Percentiles rank a stretch among this genome's conserved stretches.
phyloP scores from a whole-genome alignment of 2,329 filamentous ascomycete genomes.

The Eutypella sp. region DNA sequence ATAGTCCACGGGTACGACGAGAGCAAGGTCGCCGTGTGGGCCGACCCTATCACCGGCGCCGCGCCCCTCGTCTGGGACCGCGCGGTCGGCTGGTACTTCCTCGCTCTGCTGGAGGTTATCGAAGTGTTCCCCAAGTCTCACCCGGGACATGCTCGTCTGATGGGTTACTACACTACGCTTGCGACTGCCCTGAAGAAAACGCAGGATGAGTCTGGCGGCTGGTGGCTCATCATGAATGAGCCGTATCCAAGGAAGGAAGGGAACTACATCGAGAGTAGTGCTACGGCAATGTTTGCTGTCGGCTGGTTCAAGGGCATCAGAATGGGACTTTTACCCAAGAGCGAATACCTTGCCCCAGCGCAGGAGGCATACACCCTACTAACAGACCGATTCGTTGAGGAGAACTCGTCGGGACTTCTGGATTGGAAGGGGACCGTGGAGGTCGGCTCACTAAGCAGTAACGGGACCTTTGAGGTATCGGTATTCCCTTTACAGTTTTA shows the following conservation, averaged over 20 bases:
- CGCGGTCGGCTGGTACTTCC: conserved; percentile 44
- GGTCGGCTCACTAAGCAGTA: conserved; percentile 43
- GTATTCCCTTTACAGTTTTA: not conserved
- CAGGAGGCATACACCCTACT: conserved; percentile 40
- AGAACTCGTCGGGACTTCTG: conserved; percentile 40
- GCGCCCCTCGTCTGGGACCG: conserved; percentile 46
- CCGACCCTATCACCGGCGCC: conserved; percentile 35
- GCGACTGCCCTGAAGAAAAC: conserved; percentile 35
- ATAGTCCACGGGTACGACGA: conserved; percentile 49
- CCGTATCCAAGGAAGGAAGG: conserved; percentile 40
- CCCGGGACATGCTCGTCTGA: conserved; percentile 31
- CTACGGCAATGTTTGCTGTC: conserved; percentile 53
- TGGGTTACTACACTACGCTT: conserved; percentile 35
- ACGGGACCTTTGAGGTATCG: conserved; percentile 44
- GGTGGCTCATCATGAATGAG: conserved; percentile 54
- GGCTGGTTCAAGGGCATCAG: conserved; percentile 43
- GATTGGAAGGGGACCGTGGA: conserved; percentile 47
- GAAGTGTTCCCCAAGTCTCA: conserved; percentile 35
- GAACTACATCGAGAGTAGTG: conserved; percentile 58
- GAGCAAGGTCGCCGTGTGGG: conserved; percentile 42
- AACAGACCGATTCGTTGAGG: conserved; percentile 38
- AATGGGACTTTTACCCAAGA: conserved; percentile 28
- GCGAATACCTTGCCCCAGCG: conserved; percentile 31
- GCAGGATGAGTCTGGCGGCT: conserved; percentile 43
- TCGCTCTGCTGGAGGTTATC: conserved; percentile 43